phyloP scores from a whole-genome alignment of 2,329 filamentous ascomycete species.

The Colletotrichum agaves region DNA sequence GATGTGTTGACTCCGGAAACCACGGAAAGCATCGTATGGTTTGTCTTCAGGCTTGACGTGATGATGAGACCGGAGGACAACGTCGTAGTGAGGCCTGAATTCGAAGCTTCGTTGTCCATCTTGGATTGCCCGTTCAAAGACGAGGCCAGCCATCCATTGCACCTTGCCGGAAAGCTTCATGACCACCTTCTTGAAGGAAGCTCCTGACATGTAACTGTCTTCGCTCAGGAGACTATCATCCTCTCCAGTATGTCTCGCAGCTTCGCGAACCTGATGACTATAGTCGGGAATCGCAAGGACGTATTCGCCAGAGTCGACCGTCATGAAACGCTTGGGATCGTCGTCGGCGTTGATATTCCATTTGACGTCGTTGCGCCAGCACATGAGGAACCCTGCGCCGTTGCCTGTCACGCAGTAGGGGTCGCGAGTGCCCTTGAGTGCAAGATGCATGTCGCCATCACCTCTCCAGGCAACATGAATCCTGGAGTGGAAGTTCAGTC shows the following conservation, averaged over 20 bases:
- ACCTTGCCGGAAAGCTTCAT: slow-evolving; percentile 99
- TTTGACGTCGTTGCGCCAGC: slow-evolving; percentile 93
- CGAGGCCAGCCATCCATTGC: slow-evolving; percentile 88
- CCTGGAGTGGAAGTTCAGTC: slow-evolving; percentile 92
- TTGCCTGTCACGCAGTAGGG: slow-evolving; percentile 93
- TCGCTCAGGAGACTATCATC: slow-evolving; percentile 70
- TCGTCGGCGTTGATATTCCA: slow-evolving; percentile 87
- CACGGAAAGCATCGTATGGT: slow-evolving; percentile 90
- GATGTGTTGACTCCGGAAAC: slow-evolving; percentile 97
- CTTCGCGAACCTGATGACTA: slow-evolving; percentile 83
- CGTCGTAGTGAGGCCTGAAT: slow-evolving; percentile 92
- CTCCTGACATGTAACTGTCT: slow-evolving; percentile 75
- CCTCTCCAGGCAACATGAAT: slow-evolving; percentile 92
- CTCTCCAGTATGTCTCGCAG: slow-evolving; percentile 60
- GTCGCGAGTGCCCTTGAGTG: slow-evolving; percentile 90
- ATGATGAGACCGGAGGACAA: slow-evolving; percentile 84
- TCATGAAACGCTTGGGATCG: slow-evolving; percentile 94
- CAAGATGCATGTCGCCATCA: slow-evolving; percentile 93
- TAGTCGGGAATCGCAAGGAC: slow-evolving; percentile 95
- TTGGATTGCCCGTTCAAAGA: slow-evolving; percentile 87
- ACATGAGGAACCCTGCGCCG: slow-evolving; percentile 97
- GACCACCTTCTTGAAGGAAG: slow-evolving; percentile 96
- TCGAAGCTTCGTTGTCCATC: slow-evolving; percentile 81
- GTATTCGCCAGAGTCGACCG: slow-evolving; percentile 93
- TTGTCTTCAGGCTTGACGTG: slow-evolving; percentile 70